Conservation (phyloP, 495 filamentous ascomycete species). For the Penicillium coprophilum region DNA sequence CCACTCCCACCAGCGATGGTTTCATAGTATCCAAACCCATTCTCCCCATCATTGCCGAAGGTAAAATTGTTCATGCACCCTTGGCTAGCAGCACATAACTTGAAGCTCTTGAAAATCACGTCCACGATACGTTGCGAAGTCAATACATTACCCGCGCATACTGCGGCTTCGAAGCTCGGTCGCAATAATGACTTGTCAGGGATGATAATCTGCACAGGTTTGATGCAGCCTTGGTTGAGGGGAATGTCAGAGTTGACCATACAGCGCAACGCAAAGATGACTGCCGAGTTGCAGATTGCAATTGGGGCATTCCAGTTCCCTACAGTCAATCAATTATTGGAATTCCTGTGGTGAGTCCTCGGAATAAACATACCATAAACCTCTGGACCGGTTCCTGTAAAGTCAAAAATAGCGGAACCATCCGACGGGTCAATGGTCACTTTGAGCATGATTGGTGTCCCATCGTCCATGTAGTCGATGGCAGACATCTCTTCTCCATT, state of each 20-base stretch:
- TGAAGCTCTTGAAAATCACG: conserved; percentile 80
- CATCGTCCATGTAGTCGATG: conserved; percentile 89
- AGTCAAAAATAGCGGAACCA: conserved; percentile 87
- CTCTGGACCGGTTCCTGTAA: conserved; percentile 76
- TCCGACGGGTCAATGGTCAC: conserved; percentile 77
- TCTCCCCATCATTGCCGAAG: conserved; percentile 41
- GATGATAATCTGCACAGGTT: conserved; percentile 76
- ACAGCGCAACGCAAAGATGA: conserved; percentile 71
- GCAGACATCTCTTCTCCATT: conserved; percentile 71
- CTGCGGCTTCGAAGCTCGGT: conserved; percentile 78
- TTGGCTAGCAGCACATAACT: conserved; percentile 84
- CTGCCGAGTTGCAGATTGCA: conserved; percentile 84
- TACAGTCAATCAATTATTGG: conserved; percentile 4
- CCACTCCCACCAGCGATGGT: conserved; percentile 89
- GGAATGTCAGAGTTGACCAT: conserved; percentile 89
- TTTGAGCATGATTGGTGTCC: conserved; percentile 74
- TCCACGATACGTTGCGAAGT: conserved; percentile 88
- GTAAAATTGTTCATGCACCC: conserved; percentile 80
- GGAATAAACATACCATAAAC: conserved; percentile 57
- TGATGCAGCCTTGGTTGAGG: conserved; percentile 89
- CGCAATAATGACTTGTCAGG: conserved; percentile 75
- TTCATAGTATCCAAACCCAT: conserved; percentile 91
- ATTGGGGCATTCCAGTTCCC: conserved; percentile 85
- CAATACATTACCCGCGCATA: conserved; percentile 72
- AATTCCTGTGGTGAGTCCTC: background rate